Evolutionary conservation across 2,329 filamentous ascomycete species (phyloP).

Genomic region (Aschersonia sp.): DNA sequence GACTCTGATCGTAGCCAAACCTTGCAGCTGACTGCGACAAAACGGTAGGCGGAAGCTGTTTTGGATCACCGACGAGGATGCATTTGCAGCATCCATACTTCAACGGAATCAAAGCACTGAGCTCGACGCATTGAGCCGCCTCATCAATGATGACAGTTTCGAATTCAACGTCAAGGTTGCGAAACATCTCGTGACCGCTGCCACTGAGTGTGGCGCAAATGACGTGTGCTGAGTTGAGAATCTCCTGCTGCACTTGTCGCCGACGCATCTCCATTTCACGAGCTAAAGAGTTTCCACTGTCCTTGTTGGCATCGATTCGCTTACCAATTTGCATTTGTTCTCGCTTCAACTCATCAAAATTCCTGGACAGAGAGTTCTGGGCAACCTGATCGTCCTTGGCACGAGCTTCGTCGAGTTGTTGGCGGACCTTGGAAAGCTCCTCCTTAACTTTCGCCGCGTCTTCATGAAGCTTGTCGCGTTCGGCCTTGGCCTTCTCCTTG

Average conservation of each 20-base stretch:
- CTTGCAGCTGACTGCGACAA: constrained; percentile 83
- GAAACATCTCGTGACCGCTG: constrained; percentile 95
- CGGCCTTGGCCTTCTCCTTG: constrained; percentile 38
- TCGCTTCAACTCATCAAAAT: constrained; percentile 65
- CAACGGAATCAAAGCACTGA: constrained; percentile 88
- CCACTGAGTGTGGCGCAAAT: constrained; percentile 92
- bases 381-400: constrained; percentile 32
- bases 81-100: constrained; percentile 97
- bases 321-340: constrained; percentile 60
- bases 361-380: constrained; percentile 48
- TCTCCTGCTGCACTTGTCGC: constrained; percentile 74
- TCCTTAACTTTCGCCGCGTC: constrained; percentile 61
- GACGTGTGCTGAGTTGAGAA: constrained; percentile 81
- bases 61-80: constrained; percentile 92
- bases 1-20: constrained; percentile 92
- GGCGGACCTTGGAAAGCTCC: constrained; percentile 55
- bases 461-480: constrained; percentile 44
- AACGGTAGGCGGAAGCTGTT: constrained; percentile 91
- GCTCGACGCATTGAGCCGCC: constrained; percentile 92
- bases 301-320: constrained; percentile 76
- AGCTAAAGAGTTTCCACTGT: constrained; percentile 65
- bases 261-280: constrained; percentile 78
- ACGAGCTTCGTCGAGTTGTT: constrained; percentile 54
- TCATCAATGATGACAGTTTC: constrained; percentile 98
- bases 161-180: constrained; percentile 85